phyloP scores from a whole-genome alignment of 495 filamentous ascomycete species.

The Xylaria intraflava region DNA sequence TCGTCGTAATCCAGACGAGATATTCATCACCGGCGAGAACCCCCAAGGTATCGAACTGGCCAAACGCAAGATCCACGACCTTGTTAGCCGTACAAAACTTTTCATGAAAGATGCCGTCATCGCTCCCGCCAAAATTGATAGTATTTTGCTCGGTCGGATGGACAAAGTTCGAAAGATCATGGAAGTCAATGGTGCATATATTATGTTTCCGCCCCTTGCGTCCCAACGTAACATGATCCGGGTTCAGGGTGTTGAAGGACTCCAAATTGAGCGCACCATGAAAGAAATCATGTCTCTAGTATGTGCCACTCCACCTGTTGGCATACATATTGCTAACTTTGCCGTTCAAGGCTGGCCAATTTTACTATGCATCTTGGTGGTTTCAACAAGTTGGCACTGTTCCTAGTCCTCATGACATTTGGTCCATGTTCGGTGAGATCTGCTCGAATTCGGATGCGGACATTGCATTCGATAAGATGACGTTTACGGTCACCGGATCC shows the following conservation, averaged over 20 bases:
- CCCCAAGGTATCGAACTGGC: constrained; percentile 73
- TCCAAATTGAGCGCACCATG: constrained; percentile 89
- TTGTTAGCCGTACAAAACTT: constrained; percentile 67
- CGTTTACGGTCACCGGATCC: constrained; percentile 88
- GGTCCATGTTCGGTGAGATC: constrained; percentile 88
- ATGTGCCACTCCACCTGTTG: constrained; percentile 24
- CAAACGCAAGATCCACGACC: constrained; percentile 79
- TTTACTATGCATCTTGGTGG: constrained; percentile 97
- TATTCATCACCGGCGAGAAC: constrained; percentile 87
- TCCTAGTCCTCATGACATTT: constrained; percentile 69
- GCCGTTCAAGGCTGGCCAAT: constrained; percentile 70
- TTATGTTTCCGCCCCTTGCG: constrained; percentile 80
- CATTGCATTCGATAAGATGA: constrained; percentile 85
- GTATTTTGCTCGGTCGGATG: constrained; percentile 79
- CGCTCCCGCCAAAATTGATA: constrained; percentile 84
- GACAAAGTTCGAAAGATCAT: constrained; percentile 98
- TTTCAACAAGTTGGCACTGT: constrained; percentile 69
- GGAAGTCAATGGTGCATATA: constrained; percentile 89
- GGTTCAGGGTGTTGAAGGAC: constrained; percentile 84
- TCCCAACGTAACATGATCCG: constrained; percentile 72
- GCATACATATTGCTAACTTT: background rate
- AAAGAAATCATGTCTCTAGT: constrained; percentile 91
- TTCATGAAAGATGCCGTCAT: constrained; percentile 88
- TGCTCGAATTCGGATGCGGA: constrained; percentile 94
- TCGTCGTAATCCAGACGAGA: constrained; percentile 75